Evolutionary conservation across 805 yeast genomes (phyloP).

Genomic region (Saturnispora kantuleensis): DNA sequence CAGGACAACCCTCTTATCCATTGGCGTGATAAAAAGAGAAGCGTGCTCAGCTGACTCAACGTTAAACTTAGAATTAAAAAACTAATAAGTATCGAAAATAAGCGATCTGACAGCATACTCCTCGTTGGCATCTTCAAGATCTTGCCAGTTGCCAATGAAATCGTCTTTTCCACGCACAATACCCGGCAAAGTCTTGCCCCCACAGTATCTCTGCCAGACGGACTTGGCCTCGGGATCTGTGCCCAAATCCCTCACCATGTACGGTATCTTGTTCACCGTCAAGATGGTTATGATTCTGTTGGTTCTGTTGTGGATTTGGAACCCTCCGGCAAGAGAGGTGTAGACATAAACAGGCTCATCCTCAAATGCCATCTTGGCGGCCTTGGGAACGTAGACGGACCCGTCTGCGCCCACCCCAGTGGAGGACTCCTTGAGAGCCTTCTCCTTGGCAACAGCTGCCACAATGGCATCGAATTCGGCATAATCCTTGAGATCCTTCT

Average conservation of each 20-base stretch:
- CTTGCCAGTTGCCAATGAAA: conserved; percentile 77
- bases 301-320: conserved; percentile 68
- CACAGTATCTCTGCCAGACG: conserved; percentile 68
- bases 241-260: conserved; percentile 67
- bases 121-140: conserved; percentile 80
- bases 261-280: conserved; percentile 60
- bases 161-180: conserved; percentile 76
- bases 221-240: conserved; percentile 80
- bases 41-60: not conserved
- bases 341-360: conserved; percentile 62
- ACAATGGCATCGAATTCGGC: conserved; percentile 20
- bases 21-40: no score
- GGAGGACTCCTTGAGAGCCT: conserved; percentile 9
- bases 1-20: not conserved
- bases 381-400: conserved; percentile 27
- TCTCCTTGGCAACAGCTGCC: conserved; percentile 23
- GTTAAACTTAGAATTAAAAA: not conserved
- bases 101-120: conserved; percentile 55
- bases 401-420: conserved; percentile 11
- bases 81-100: conserved; percentile 51
- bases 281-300: conserved; percentile 66
- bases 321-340: conserved; percentile 84
- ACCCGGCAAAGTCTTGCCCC: conserved; percentile 74
- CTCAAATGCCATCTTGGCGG: conserved; percentile 27
- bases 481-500: conserved; percentile 9